phyloP scores from a whole-genome alignment of 73 alveolate species.

The Paramecium pentaurelia region DNA sequence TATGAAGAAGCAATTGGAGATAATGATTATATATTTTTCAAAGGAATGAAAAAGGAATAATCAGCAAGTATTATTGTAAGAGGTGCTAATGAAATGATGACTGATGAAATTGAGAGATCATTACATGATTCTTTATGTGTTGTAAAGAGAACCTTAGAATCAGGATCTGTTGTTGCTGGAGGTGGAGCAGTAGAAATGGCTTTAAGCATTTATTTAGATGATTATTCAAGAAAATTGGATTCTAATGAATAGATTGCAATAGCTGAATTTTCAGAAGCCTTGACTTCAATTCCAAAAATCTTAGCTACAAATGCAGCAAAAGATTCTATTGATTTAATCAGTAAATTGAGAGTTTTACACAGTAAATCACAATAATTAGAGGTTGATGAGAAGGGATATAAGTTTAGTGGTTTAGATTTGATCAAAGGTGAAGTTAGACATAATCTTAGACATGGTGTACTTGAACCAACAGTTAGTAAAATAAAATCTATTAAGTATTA shows the following conservation, averaged over 20 bases:
- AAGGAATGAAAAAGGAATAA: constrained; percentile 87
- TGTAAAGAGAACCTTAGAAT: constrained; percentile 95
- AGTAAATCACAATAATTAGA: constrained; percentile 79
- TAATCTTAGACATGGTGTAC: constrained; percentile 95
- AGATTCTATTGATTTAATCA: constrained; percentile 94
- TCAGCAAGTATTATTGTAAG: constrained; percentile 83
- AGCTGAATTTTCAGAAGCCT: constrained; percentile 96
- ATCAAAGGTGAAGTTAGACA: constrained; percentile 92
- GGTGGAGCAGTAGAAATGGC: constrained; percentile 99
- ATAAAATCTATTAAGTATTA: constrained; percentile 83
- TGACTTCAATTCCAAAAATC: constrained; percentile 95
- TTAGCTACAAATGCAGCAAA: constrained; percentile 98
- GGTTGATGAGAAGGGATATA: constrained; percentile 68
- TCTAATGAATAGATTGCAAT: constrained; percentile 97
- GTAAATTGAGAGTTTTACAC: constrained; percentile 92
- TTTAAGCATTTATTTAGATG: constrained; percentile 92
- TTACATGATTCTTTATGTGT: constrained; percentile 98
- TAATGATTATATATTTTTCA: constrained; percentile 95
- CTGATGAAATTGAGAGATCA: constrained; percentile 96
- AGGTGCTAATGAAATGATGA: constrained; percentile 99
- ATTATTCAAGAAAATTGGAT: constrained; percentile 89
- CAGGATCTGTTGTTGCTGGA: constrained; percentile 93
- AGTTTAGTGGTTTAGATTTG: constrained; percentile 92
- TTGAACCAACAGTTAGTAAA: constrained; percentile 98
- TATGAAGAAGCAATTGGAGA: constrained; percentile 96